Evolutionary conservation across 441 rosid genomes (phyloP), one percentile per base, ranked within the genome.

Genomic region (Syzygium syzygioides): DNA sequence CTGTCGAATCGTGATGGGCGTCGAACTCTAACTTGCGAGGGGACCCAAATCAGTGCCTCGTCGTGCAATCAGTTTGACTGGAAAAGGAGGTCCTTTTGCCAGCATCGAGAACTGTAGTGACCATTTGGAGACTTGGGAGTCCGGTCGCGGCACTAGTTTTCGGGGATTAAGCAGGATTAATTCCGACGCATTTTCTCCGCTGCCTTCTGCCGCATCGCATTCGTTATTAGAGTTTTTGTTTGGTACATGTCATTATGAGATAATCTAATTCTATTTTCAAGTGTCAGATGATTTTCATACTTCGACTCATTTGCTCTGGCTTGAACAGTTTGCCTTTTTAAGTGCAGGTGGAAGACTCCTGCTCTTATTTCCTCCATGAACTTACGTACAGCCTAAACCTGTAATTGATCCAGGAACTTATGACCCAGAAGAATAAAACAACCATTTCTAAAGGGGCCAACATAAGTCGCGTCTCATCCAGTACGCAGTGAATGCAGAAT

Each of bases 81-180:
- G 52, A 37, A 20, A 71, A 71, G 12, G 12, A 11, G 50, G 80
- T 11, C 50, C 28, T 71, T 37, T 37, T 71, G 50, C 80, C 50
- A 1, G 48, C 13, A 4, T 19, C 0, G 26, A 68, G 26, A 68
- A 68, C 48, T 11, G 50, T 71, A 11, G 50, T 19, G 79, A 68
- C 15, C 80, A 37, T 19, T 20, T 71, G 80, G 80, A 71, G 28
- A 71, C 50, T 71, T 20, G 48, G 80, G 50, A 71, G 50, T 11
- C 9, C 2, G 80, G 80, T 3, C 0, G 50, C 0, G 8, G 9
- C 14, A 0, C 50, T 10, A 19, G 50, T 71, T 71, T 10, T 71
- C 17, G 0, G 8, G 80, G 80, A 71, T 34, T 18, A 34, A 68
- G 26, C 26, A 34, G 48, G 79, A 68, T 37, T 34, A 68, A 19